Conservation (phyloP, 1,284 basidiomycete species). For the Cystobasidium slooffiae region DNA sequence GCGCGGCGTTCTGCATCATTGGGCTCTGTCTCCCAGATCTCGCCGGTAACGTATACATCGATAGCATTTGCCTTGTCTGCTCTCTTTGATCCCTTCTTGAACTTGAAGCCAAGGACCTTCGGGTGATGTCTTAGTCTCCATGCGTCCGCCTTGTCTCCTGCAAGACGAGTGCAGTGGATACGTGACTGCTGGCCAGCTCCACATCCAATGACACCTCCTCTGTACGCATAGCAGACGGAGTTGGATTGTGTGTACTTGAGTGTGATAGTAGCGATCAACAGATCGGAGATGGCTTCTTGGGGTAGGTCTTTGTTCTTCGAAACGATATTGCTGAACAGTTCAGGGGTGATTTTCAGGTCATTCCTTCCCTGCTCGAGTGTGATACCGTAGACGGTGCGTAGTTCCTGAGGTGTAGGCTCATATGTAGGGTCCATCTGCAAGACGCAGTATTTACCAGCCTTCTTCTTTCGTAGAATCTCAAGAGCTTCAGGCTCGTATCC, state of each 20-base stretch:
- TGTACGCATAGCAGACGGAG: conserved; percentile 93
- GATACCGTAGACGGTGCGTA: conserved; percentile 93
- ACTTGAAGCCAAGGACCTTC: conserved; percentile 84
- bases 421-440: conserved; percentile 87
- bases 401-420: conserved; percentile 77
- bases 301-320: conserved; percentile 65
- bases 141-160: conserved; percentile 96
- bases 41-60: conserved; percentile 92
- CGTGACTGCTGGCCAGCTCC: conserved; percentile 98
- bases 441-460: conserved; percentile 98
- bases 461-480: conserved; percentile 92
- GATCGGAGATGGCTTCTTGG: conserved; percentile 72
- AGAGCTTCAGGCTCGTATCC: conserved; percentile 87
- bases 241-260: conserved; percentile 99
- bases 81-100: conserved; percentile 96
- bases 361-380: conserved; percentile 90
- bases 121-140: conserved; percentile 99
- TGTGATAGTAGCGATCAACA: conserved; percentile 92
- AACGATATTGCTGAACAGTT: conserved; percentile 85
- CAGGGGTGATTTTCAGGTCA: conserved; percentile 81
- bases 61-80: conserved; percentile 98
- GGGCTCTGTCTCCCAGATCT: conserved; percentile 73
- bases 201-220: conserved; percentile 91
- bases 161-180: conserved; percentile 98
- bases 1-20: conserved; percentile 74